These are phyloP conservation scores for Trichocladium antarcticum DNA, from an alignment of 495 filamentous ascomycete species.

Conservation along the genomic window DNA sequence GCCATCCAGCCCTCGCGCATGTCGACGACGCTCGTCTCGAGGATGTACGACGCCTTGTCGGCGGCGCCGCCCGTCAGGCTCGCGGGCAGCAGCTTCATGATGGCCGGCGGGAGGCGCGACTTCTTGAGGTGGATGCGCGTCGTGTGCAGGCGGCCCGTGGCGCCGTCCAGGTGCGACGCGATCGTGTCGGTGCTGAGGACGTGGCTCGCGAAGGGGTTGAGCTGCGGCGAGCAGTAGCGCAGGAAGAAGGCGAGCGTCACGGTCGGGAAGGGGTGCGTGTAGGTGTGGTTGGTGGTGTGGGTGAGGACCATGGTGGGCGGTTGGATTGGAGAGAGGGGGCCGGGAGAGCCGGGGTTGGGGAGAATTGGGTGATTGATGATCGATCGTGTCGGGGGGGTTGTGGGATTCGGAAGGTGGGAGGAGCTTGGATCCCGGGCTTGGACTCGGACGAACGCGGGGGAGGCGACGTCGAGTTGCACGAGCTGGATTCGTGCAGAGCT, in stretches of 20 bases:
- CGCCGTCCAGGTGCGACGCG: slow-evolving; percentile 67
- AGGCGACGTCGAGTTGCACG: slow-evolving; percentile 5
- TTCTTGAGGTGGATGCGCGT: slow-evolving; percentile 88
- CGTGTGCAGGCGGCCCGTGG: slow-evolving; percentile 71
- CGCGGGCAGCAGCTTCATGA: slow-evolving; percentile 70
- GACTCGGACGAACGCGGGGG: not conserved
- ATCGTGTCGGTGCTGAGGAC: slow-evolving; percentile 96
- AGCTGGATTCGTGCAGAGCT: not conserved
- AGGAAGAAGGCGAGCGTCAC: slow-evolving; percentile 98
- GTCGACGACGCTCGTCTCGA: slow-evolving; percentile 86
- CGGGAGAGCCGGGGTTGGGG: not conserved
- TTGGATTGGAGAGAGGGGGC: not conserved
- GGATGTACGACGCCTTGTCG: slow-evolving; percentile 72
- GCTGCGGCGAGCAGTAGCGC: slow-evolving; percentile 63
- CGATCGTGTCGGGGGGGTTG: too few species aligned
- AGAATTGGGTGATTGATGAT: not conserved
- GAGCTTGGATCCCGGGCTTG: slow-evolving; percentile 11
- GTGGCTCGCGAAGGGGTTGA: slow-evolving; percentile 88
- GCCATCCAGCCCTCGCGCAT: slow-evolving; percentile 80
- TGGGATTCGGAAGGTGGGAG: not conserved
- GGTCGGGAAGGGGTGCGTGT: slow-evolving; percentile 78
- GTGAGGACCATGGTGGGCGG: slow-evolving; percentile 39
- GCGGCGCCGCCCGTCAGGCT: slow-evolving; percentile 56
- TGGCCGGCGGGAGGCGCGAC: slow-evolving; percentile 72
- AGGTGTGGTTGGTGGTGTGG: slow-evolving; percentile 73